phyloP scores from a whole-genome alignment of 495 filamentous ascomycete species.

The Trypethelium eluteriae region DNA sequence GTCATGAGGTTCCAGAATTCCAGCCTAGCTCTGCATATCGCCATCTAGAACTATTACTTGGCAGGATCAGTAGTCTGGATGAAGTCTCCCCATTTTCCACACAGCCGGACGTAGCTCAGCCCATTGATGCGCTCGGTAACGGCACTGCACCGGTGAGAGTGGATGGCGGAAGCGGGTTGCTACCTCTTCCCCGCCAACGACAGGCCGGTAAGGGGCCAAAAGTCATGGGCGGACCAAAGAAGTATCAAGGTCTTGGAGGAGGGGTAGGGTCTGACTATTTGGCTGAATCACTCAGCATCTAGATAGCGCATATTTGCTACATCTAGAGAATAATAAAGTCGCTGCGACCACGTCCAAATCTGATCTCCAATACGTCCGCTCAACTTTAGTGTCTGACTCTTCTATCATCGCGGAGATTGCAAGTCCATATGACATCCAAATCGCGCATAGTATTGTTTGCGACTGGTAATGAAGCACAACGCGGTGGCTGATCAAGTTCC shows the following conservation, averaged over 20 bases:
- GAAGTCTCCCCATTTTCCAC: slow-evolving; percentile 26
- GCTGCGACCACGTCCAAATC: not conserved
- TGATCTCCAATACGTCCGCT: not conserved
- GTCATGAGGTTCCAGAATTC: slow-evolving; percentile 36
- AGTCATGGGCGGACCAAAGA: not conserved
- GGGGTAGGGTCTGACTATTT: not conserved
- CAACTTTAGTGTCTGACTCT: no score
- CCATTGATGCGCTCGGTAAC: not conserved
- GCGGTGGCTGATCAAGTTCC: no score
- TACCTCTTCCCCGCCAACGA: not conserved
- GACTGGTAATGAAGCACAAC: no score
- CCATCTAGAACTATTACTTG: slow-evolving; percentile 47
- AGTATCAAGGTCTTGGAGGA: not conserved
- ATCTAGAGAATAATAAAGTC: no score
- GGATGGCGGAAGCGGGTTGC: not conserved
- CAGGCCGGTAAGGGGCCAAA: not conserved
- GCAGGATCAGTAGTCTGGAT: slow-evolving; percentile 31
- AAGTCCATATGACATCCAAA: no score
- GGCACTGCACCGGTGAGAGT: not conserved
- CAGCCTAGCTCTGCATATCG: slow-evolving; percentile 43
- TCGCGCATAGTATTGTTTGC: no score
- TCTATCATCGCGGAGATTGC: no score
- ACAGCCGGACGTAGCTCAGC: not conserved
- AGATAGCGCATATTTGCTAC: not conserved
- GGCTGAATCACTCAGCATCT: not conserved